Base-by-base conservation (phyloP, 257 asterid genomes). In the Gynochthodes officinalis region DNA sequence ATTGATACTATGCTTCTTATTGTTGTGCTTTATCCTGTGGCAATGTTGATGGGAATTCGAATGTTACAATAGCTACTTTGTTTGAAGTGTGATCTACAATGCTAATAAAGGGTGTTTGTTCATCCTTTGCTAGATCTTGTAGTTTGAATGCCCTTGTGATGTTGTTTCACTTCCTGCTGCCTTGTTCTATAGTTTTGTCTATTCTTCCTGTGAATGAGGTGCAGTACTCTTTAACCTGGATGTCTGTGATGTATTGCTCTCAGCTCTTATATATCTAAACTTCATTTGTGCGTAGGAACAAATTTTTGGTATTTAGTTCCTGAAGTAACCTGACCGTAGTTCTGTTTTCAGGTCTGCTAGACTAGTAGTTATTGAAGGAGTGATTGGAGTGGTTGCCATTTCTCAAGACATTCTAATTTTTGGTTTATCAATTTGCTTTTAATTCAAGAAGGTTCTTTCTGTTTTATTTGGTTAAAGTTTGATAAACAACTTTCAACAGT, bases 141-240 rank as follows among this genome's bases (percentile, higher is more conserved):
- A 63, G 37, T 33, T 73, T 53, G 75, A 80, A 73, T 72, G 67
- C 65, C 74, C 49, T 73, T 50, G 65, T 58, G 67, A 57, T 48
- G 66, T 72, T 75, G 69, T 43, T 77, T 73, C 73, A 62, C 67
- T 75, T 71, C 77, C 71, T 84, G 86, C 69, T 76, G 39, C 75
- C 72, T 69, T 82, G 78, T 65, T 6, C 53, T 37, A 67, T 72
- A 37, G 74, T 86, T 82, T 50, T 72, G 65, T 74, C 66, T 74
- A 21, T 77, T 66, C 64, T 62, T 66, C 72, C 60, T 50, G 43
- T 66, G 73, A 64, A 48, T 11, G 60, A 44, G 72, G 48, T 25
- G 67, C 73, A 70, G 48, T 64, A 78, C 71, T 77, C 44, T 70
- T 71, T 73, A 70, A 64, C 28, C 75, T 61, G 75, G 74, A 67